Conservation (phyloP, 495 filamentous ascomycete genomes). For the Hypoxylon rickii region DNA sequence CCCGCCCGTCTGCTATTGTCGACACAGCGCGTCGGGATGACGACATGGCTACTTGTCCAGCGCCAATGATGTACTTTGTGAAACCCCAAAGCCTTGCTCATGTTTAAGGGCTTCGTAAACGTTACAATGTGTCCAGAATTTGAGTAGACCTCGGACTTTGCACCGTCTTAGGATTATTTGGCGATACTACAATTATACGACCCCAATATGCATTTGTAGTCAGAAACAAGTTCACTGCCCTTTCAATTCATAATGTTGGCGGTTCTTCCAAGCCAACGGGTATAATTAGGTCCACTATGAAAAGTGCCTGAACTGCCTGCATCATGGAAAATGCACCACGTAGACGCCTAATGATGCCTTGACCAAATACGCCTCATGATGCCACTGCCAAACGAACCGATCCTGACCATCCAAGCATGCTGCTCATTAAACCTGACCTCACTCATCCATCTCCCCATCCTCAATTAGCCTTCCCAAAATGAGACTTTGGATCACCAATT, state of each 20-base stretch:
- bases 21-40: slow-evolving; percentile 24
- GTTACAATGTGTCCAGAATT: neutral
- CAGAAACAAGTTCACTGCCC: too few species aligned
- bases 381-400: slow-evolving; percentile 1
- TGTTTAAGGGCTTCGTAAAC: neutral
- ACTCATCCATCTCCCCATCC: slow-evolving; percentile 53
- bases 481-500: slow-evolving; percentile 89
- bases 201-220: too few species aligned
- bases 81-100: slow-evolving; percentile 21
- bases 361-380: slow-evolving; percentile 22
- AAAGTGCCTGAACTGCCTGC: neutral
- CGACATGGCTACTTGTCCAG: slow-evolving; percentile 11
- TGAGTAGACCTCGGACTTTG: slow-evolving; percentile 2
- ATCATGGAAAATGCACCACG: neutral
- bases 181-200: too few species aligned
- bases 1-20: slow-evolving; percentile 9
- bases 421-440: neutral
- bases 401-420: neutral
- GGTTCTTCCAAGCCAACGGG: too few species aligned
- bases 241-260: too few species aligned
- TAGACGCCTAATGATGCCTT: slow-evolving; percentile 12
- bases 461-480: slow-evolving; percentile 82
- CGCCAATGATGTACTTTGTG: neutral
- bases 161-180: too few species aligned
- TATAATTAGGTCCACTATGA: too few species aligned